A percentile compares a stretch with the other conserved stretches of the same genome.
These are phyloP conservation scores for Keithomyces neogunnii DNA, from an alignment of 2,329 filamentous ascomycete species.

Conservation along the genomic window DNA sequence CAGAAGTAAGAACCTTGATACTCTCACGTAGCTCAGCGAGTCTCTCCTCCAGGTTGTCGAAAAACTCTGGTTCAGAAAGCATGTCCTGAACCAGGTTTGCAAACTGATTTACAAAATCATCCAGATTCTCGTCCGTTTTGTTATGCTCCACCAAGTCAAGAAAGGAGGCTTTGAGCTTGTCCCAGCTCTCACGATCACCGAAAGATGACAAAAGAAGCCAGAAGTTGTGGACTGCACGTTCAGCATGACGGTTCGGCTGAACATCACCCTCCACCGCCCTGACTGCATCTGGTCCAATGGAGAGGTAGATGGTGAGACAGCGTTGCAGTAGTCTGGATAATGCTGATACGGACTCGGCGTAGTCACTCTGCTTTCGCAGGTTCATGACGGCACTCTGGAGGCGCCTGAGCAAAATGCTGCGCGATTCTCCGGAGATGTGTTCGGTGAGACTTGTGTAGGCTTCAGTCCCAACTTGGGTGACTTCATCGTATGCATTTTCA, in stretches of 20 bases:
- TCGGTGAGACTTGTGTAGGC: conserved; percentile 58
- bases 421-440: conserved; percentile 65
- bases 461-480: conserved; percentile 38
- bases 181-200: conserved; percentile 66
- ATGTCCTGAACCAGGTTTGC: conserved; percentile 71
- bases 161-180: conserved; percentile 61
- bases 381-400: conserved; percentile 69
- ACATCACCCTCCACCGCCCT: conserved; percentile 62
- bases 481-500: conserved; percentile 15
- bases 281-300: conserved; percentile 58
- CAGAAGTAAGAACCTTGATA: conserved; percentile 54
- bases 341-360: conserved; percentile 77
- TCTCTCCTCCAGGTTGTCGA: conserved; percentile 59
- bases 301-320: conserved; percentile 71
- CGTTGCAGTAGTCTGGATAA: conserved; percentile 67
- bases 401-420: conserved; percentile 62
- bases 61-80: conserved; percentile 78
- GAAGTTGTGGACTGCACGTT: conserved; percentile 68
- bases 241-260: conserved; percentile 63
- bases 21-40: conserved; percentile 42
- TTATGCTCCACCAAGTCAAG: conserved; percentile 65
- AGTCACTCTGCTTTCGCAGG: conserved; percentile 69
- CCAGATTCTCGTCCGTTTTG: conserved; percentile 72
- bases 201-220: conserved; percentile 77
- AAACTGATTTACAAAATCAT: conserved; percentile 64